Evolutionary conservation across 192 early-diverging fungal species (phyloP).

Genomic region (Chytriomyces sp.): DNA sequence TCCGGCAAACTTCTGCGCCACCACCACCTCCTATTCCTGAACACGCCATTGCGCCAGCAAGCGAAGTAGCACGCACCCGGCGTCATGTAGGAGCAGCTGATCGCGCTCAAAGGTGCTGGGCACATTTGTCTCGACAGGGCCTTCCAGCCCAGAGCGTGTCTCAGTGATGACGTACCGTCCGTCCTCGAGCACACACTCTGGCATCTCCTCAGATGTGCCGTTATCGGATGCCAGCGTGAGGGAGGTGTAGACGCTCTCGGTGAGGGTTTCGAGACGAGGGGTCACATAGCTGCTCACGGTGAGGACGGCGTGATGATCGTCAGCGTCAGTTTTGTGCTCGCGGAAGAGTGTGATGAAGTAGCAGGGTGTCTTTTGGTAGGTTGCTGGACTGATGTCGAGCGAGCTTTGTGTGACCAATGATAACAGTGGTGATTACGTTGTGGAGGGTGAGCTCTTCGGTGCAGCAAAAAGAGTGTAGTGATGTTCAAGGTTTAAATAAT

Average conservation of each 20-base stretch:
- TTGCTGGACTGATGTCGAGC: conserved; percentile 7
- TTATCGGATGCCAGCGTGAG: neutral
- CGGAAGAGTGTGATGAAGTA: conserved; percentile 23
- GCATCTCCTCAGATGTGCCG: neutral
- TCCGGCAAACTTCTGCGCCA: neutral
- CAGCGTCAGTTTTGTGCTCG: neutral
- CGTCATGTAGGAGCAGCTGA: neutral
- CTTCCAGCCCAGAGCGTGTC: conserved; percentile 2
- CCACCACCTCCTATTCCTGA: neutral
- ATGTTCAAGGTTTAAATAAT: too few relatives aligned
- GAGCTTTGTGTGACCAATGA: conserved; percentile 3
- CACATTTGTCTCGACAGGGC: neutral
- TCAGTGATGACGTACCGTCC: neutral
- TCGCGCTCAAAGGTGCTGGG: neutral
- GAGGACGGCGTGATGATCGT: neutral
- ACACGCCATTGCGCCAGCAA: neutral
- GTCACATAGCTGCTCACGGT: conserved; percentile 1
- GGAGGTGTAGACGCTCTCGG: conserved; percentile 18
- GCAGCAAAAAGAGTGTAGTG: conserved; percentile 4
- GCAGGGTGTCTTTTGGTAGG: conserved; percentile 1
- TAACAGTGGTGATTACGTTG: neutral
- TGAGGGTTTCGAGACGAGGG: conserved; percentile 10
- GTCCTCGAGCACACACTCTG: conserved; percentile 13
- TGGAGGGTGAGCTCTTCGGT: conserved; percentile 4
- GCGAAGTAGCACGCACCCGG: neutral